Percentiles rank a stretch among this genome's conserved stretches.
These are phyloP conservation scores for Calonectria fujianensis DNA, from an alignment of 2,329 filamentous ascomycete species.

Conservation along the genomic window DNA sequence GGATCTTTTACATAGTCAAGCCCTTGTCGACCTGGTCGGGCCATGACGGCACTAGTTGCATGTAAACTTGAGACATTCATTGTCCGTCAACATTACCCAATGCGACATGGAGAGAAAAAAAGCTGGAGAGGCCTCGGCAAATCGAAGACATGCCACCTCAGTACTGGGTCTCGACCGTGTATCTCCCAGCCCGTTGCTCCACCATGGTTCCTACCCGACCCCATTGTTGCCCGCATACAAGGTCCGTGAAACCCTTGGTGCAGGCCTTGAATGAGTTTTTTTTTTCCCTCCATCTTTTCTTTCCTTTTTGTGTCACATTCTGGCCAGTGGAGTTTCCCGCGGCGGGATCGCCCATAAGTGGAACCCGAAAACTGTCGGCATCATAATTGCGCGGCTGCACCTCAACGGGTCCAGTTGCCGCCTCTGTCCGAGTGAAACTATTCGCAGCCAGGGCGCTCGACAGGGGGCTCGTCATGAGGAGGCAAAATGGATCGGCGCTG, in stretches of 20 bases:
- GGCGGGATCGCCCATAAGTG: slow-evolving; percentile 20
- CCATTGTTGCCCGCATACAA: slow-evolving; percentile 20
- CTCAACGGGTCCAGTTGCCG: slow-evolving; percentile 16
- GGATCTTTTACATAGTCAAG: slow-evolving; percentile 10
- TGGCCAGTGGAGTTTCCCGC: slow-evolving; percentile 28
- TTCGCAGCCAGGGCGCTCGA: slow-evolving; percentile 5
- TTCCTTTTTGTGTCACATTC: slow-evolving; percentile 25
- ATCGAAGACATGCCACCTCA: slow-evolving; percentile 24
- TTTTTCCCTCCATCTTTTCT: neutral
- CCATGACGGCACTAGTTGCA: slow-evolving; percentile 18
- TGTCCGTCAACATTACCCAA: slow-evolving; percentile 22
- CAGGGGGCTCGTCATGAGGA: slow-evolving; percentile 1
- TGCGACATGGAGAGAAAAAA: slow-evolving; percentile 3
- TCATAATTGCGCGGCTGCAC: slow-evolving; percentile 13
- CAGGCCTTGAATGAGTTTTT: slow-evolving; percentile 12
- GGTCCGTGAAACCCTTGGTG: slow-evolving; percentile 29
- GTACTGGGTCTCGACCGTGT: slow-evolving; percentile 5
- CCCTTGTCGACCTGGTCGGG: slow-evolving; percentile 12
- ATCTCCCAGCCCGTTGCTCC: slow-evolving; percentile 20
- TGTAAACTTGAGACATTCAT: slow-evolving; percentile 24
- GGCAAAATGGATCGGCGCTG: slow-evolving; percentile 11
- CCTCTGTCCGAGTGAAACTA: slow-evolving; percentile 28
- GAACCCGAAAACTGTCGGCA: slow-evolving; percentile 1
- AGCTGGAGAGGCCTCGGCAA: slow-evolving; percentile 27
- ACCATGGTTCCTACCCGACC: slow-evolving; percentile 26